phyloP scores from a whole-genome alignment of 345 rosid species.

The Microcos paniculata region DNA sequence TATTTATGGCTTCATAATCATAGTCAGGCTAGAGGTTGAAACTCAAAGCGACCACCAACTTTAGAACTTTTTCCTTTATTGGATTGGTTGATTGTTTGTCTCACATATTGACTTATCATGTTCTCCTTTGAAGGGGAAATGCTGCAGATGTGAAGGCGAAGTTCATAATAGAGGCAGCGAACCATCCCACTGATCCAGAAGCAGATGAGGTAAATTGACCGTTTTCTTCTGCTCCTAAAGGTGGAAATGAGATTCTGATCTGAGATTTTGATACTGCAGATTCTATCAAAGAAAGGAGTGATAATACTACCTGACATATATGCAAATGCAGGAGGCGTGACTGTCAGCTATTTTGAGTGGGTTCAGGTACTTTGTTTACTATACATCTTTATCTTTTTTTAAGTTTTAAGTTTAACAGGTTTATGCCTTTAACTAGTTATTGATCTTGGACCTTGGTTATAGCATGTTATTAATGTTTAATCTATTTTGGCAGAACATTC shows the following conservation, averaged over 20 bases:
- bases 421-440: no score
- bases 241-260: not conserved
- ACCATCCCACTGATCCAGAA: slow-evolving; percentile 97
- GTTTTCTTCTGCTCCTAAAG: not conserved
- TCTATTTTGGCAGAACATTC: slow-evolving; percentile 70
- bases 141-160: slow-evolving; percentile 92
- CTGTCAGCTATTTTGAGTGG: slow-evolving; percentile 99
- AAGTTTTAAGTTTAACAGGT: not conserved
- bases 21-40: not conserved
- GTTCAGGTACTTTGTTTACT: slow-evolving; percentile 55
- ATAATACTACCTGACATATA: slow-evolving; percentile 93
- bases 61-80: not conserved
- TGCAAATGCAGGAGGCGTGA: slow-evolving; percentile 98
- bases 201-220: slow-evolving; percentile 78
- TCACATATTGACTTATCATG: not conserved
- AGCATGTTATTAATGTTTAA: not conserved
- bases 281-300: slow-evolving; percentile 88
- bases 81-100: not conserved
- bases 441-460: no score
- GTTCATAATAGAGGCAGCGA: slow-evolving; percentile 95
- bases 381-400: not conserved
- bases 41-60: not conserved
- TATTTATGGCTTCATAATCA: not conserved
- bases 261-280: slow-evolving; percentile 45
- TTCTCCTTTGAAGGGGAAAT: slow-evolving; percentile 61